phyloP scores from a whole-genome alignment of 352 stramenopile genomes.

The Pythium rishiriense region DNA sequence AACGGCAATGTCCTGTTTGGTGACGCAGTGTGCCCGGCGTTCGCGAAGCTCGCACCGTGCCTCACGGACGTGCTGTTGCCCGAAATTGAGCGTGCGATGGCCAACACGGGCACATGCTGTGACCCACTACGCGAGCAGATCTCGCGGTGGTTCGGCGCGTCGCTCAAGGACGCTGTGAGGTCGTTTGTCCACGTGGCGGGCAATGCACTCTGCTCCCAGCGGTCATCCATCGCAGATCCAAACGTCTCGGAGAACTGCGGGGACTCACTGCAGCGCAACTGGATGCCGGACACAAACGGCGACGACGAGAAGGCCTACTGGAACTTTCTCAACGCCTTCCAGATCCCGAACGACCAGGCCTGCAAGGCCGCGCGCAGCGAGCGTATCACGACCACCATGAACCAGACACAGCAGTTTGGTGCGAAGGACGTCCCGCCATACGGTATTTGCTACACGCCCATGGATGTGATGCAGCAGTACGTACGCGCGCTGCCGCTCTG shows the following conservation, averaged over 20 bases:
- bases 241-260: not conserved
- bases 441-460: conserved; percentile 15
- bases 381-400: conserved; percentile 14
- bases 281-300: not conserved
- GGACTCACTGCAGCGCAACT: conserved; percentile 13
- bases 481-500: conserved; percentile 12
- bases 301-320: not conserved
- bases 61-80: conserved; percentile 12
- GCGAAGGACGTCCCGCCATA: not conserved
- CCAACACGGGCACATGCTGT: conserved; percentile 3
- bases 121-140: conserved; percentile 1
- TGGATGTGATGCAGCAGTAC: conserved; percentile 21
- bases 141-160: not conserved
- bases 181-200: not conserved
- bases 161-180: not conserved
- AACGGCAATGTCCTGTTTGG: conserved; percentile 3
- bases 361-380: conserved; percentile 14
- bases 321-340: conserved; percentile 9
- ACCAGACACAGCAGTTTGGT: conserved; percentile 13
- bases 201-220: conserved; percentile 12
- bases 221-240: not conserved
- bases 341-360: conserved; percentile 17
- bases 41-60: conserved; percentile 7
- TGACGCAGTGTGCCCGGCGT: not conserved
- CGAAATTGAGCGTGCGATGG: conserved; percentile 1